Base-by-base conservation (phyloP, 1,139 yeast genomes). In the Yamadazyma sp. region DNA sequence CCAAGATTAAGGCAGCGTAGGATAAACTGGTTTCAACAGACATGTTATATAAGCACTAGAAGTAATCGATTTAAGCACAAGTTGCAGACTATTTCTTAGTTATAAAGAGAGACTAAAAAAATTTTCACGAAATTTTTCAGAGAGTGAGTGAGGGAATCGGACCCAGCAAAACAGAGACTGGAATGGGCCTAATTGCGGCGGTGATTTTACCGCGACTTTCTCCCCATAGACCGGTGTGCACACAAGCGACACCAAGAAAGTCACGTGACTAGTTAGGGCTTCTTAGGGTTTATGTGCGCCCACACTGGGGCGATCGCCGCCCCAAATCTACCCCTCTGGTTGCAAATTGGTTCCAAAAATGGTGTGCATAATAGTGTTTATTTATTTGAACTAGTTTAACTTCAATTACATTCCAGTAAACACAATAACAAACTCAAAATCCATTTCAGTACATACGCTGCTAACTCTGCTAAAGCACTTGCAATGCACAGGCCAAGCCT, bases 1-100 rank as follows among this genome's bases (percentile, higher is more conserved):
- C 87, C 69, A 85, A 81, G 76, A 85, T 84, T 67, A 85, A 77
- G 62, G 92, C 88, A 64, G 94, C 92, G 84, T 84, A 85, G 53
- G 92, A 82, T 65, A 85, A 78, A 66, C 89, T 84, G 60, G 88
- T 71, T 81, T 85, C 90, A 65, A 80, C 73, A 66, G 92, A 83
- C 88, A 82, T 82, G 65, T 54, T 29, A 21, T 32, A 29, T 32
- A 33, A 37, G 41, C 61, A 66, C 72, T 67, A 67, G 73, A 66
- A 61, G 62, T 41, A 67, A 67, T 67, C 73, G 53, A 56, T 61
- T 67, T 67, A 67, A 67, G 72, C 72, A 51, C 6, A 18, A 73
- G 74, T 38, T 43, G 87, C 87, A 78, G 87, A 81, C 87, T 81
- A 80, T 70, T 76, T 79, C 85, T 73, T 70, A 64, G 68, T 63